These are phyloP conservation scores for Candida schatavii DNA, from an alignment of 805 yeast genomes.

Conservation along the genomic window DNA sequence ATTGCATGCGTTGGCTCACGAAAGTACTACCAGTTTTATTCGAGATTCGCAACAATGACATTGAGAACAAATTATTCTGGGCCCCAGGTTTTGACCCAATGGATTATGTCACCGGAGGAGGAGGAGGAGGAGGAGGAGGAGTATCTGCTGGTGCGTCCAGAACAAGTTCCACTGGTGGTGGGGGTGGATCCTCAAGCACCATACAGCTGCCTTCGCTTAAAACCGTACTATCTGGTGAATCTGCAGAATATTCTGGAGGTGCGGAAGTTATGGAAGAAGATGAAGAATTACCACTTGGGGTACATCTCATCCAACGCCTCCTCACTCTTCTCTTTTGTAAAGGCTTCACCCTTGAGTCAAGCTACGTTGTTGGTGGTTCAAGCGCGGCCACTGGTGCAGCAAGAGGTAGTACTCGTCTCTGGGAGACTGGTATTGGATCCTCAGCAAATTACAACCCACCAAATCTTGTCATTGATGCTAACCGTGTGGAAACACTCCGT, in stretches of 20 bases:
- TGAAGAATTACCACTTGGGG: constrained; percentile 12
- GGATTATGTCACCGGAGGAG: constrained; percentile 14
- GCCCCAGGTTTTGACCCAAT: constrained; percentile 44
- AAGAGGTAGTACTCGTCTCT: constrained; percentile 42
- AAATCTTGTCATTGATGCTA: constrained; percentile 46
- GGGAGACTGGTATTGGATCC: constrained; percentile 82
- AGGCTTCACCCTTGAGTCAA: constrained; percentile 48
- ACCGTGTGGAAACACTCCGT: constrained; percentile 66
- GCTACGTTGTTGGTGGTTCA: background rate
- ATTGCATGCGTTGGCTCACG: constrained; percentile 63
- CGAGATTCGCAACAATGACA: constrained; percentile 41
- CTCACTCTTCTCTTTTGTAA: constrained; percentile 46
- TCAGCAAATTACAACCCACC: constrained; percentile 26
- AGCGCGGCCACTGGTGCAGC: constrained; percentile 11
- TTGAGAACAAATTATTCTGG: constrained; percentile 30
- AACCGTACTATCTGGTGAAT: too few species aligned
- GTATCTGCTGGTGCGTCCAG: background rate
- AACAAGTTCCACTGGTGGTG: background rate
- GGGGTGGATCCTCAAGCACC: background rate
- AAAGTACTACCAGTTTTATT: constrained; percentile 64
- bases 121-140: constrained; percentile 4
- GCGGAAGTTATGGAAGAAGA: background rate
- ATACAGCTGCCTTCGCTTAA: too few species aligned
- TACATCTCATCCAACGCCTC: constrained; percentile 29
- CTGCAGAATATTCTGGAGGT: background rate